Evolutionary conservation across 1,284 basidiomycete species (phyloP), one percentile per base, ranked within the genome.

Genomic region (Ganoderma sp.): DNA sequence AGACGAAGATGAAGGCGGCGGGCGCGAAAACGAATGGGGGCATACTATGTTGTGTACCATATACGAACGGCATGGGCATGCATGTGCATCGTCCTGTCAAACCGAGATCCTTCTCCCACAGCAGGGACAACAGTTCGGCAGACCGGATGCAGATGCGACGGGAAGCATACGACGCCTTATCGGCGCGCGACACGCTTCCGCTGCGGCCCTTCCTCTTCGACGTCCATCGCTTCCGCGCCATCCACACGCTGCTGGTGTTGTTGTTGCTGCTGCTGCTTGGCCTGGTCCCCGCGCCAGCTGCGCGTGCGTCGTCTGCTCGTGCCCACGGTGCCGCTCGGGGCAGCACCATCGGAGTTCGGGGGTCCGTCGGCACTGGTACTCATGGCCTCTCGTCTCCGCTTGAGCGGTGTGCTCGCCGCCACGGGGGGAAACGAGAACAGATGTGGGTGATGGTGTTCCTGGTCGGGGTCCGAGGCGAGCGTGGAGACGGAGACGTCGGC

Each of bases 191-290:
- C 75, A 19, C 81, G 79, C 71, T 81, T 81, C 68, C 81, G 75
- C 67, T 81, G 80, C 50, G 80, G 76, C 19, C 79, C 79, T 19
- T 81, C 80, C 66, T 82, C 80, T 54, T 81, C 81, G 17, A 81
- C 75, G 34, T 81, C 81, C 81, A 81, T 82, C 66, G 75, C 77
- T 10, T 80, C 79, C n/a, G 42, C 61, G 65, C 28, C 37, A 61
- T 66, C 71, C 63, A 17, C 42, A 43, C 42, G 42, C 42, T 43
- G 42, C 2, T 73, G 59, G 10, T 39, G 37, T 39, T 37, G 37
- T 10, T 45, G 43, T 7, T 45, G 43, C 2, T 62, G 66, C 39
- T 60, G 60, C 8, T 64, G 75, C 43, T 75, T 73, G 57, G 77
- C 70, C 42, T 61, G 69, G 7, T 65, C 66, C 32, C 70, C 75